Base-by-base conservation (phyloP, 352 stramenopile species). In the Pythium rhizo-oryzae region DNA sequence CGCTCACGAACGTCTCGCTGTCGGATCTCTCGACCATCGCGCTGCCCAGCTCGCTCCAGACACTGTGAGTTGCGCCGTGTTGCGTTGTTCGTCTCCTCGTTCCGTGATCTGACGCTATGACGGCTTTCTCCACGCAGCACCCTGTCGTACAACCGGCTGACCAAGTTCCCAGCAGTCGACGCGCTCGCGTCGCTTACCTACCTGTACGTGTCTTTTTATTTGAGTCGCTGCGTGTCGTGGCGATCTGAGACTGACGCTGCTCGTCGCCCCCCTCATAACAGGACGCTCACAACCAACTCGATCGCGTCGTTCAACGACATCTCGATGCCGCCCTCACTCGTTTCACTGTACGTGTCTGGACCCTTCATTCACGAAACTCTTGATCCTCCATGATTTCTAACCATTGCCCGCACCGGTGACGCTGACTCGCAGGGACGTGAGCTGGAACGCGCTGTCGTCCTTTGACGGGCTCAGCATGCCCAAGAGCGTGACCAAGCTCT, bases 381-480 rank as follows among this genome's bases (percentile, higher is more conserved):
- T 33, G 28, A 33, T 33, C 28, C 28, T 33, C 28, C 28, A 2
- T 33, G 28, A 33, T 7, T 33, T 33, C 28, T 33, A 33, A 33
- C 6, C 28, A 33, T 33, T 6, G 28, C 6, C 28, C 28, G n/a
- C n/a, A 33, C 28, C 28, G n/a, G 28, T 33, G 24, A 23, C 21
- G 16, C 19, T 28, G n/a, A 35, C n/a, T 71, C 8, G 13, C 16
- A 84, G 76, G 43, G 74, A 83, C 28, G 52, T 92, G 72, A 93
- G 85, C 61, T 92, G 80, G 80, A 93, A 91, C 62, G 46, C 54
- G 28, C 76, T 93, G 33, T 59, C 72, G 30, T 83, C 79, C 0
- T 93, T 93, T 50, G 70, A 85, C 21, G 80, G 69, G 62, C 85
- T 93, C 69, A 71, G n/a, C 15, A 65, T 92, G 23, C 82, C 85